Base-by-base conservation (phyloP, 495 filamentous ascomycete species). In the Emericellopsis terricola region DNA sequence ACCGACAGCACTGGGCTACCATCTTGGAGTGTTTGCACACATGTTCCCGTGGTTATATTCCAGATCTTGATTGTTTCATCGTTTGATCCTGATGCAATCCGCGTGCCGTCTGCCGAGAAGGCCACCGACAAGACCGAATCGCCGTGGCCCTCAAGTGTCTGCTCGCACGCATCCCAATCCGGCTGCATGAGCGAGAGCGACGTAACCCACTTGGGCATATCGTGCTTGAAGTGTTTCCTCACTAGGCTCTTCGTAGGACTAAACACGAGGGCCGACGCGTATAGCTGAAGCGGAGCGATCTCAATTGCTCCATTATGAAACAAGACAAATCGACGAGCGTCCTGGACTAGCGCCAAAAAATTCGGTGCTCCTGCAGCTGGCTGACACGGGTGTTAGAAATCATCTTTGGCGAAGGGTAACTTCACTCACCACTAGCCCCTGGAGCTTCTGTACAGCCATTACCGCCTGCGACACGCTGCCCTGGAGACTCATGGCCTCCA, bases 251-350 rank as follows among this genome's bases (percentile, higher is more conserved):
- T 21, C 1, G 5, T 11, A 3, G 39, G 45, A 32, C 42, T 45
- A 21, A 45, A 45, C 10, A 45, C 19, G 3, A 48, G 37, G 4
- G 42, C 45, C 10, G 42, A 45, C 10, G 19, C 31, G 27, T 48
- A 48, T 11, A 29, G 29, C 24, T 48, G 42, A 4, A 48, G 37
- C 16, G 42, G 45, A 15, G 31, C 35, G 10, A 29, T 38, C 19
- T 38, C 29, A 21, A 48, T 45, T 17, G 29, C 23, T n/a, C 14
- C 29, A 33, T 13, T 23, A 29, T 40, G 28, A 9, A 31, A 23
- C 3, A 40, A 31, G 23, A 38, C 29, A 29, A 48, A 48, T 10
- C 38, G 28, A n/a, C 8, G 19, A 6, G 34, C 20, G 27, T 47
- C 45, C 31, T 33, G 11, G n/a, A 46, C 16, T 9, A 46, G 24